Conservation (phyloP, 1,284 basidiomycete genomes). For the Rhodofomes roseus region DNA sequence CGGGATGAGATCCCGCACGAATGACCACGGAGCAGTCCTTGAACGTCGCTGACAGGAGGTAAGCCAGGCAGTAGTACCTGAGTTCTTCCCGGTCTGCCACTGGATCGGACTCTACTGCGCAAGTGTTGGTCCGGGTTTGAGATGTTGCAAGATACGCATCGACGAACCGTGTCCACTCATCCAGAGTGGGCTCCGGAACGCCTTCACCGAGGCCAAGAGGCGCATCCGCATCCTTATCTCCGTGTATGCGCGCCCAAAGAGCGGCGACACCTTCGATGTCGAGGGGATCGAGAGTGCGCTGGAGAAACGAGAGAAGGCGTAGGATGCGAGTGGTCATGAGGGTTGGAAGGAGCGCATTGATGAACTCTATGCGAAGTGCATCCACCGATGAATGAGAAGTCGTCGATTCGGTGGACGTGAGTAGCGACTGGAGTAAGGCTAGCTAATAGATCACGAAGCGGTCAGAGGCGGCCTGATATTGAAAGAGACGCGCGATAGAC, state of each 20-base stretch:
- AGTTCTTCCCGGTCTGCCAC: constrained; percentile 31
- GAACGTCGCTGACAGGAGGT: constrained; percentile 88
- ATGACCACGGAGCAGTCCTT: constrained; percentile 94
- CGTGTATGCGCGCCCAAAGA: constrained; percentile 38
- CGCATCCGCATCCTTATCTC: constrained; percentile 9
- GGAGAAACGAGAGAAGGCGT: constrained; percentile 55
- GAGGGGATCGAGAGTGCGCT: constrained; percentile 75
- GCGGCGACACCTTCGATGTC: constrained; percentile 78
- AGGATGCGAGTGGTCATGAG: constrained; percentile 58
- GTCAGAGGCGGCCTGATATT: background rate
- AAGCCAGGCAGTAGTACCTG: constrained; percentile 64
- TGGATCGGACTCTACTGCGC: constrained; percentile 31
- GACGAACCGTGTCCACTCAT: constrained; percentile 24
- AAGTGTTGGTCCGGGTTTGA: constrained; percentile 12
- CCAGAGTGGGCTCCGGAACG: constrained; percentile 21
- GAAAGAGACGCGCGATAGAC: constrained; percentile 19
- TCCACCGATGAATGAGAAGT: background rate
- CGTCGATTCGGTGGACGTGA: background rate
- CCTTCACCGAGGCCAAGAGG: constrained; percentile 10
- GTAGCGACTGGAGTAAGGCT: background rate
- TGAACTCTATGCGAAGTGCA: constrained; percentile 33
- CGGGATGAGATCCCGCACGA: constrained; percentile 20
- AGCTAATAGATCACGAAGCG: background rate
- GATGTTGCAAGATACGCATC: constrained; percentile 44
- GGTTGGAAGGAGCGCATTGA: constrained; percentile 44